Conservation (phyloP, 2,329 filamentous ascomycete species). For the Scytalidium lignicola region DNA sequence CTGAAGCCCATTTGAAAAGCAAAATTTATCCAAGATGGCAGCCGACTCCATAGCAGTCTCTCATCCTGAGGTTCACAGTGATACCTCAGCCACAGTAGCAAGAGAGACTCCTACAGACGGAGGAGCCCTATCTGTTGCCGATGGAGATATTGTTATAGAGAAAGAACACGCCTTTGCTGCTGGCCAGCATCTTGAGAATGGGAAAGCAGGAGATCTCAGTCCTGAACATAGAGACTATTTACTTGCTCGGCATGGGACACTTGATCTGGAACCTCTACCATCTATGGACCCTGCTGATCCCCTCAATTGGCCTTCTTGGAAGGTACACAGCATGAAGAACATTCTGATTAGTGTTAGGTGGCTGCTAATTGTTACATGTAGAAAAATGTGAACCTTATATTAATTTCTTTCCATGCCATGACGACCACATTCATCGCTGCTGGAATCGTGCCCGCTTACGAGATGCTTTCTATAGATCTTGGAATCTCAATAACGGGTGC, state of each 20-base stretch:
- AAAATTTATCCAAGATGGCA: neutral
- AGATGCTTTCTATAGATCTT: conserved; percentile 41
- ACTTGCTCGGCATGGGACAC: conserved; percentile 44
- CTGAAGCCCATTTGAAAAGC: neutral
- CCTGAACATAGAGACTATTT: conserved; percentile 42
- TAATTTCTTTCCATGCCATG: conserved; percentile 46
- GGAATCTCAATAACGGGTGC: conserved; percentile 36
- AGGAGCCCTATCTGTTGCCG: neutral
- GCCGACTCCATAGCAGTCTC: neutral
- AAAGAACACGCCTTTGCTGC: conserved; percentile 2
- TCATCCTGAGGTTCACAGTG: neutral
- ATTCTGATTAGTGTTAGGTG: neutral
- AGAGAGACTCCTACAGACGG: neutral
- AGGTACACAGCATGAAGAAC: conserved; percentile 25
- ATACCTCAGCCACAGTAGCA: neutral
- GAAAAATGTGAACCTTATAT: conserved; percentile 43
- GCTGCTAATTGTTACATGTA: conserved; percentile 15
- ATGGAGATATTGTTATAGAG: neutral
- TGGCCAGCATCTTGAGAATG: conserved; percentile 1
- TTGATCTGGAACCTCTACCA: conserved; percentile 46
- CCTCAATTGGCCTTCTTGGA: conserved; percentile 49
- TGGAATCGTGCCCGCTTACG: conserved; percentile 44
- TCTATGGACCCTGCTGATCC: conserved; percentile 44
- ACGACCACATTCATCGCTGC: conserved; percentile 49
- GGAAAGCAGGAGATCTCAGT: neutral